Conservation (phyloP, 176 grass and related monocot genomes). For the sorghum (Sorghum bicolor) region Sorghum_bicolor_NCBIv3 NC_012877.2:2813001-2813500, state of each 20-base stretch:
- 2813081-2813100: conserved; percentile 28
- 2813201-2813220: not conserved
- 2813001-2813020: not conserved
- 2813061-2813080: not conserved
- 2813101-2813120: conserved; percentile 47
- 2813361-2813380: not conserved
- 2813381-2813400: not conserved
- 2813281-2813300: not conserved
- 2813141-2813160: not conserved
- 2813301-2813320: not conserved
- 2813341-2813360: not conserved
- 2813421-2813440: no score
- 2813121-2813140: conserved; percentile 28
- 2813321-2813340: not conserved
- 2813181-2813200: not conserved
- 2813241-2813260: not conserved
- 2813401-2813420: no score
- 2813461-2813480: no score
- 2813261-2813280: not conserved
- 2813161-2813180: not conserved
- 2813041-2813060: conserved; percentile 31
- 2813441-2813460: no score
- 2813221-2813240: not conserved
- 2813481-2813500: no score
- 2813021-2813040: conserved; percentile 26